Conservation (phyloP, 2,329 filamentous ascomycete genomes). For the Chrysoporthe austroafricana region DNA sequence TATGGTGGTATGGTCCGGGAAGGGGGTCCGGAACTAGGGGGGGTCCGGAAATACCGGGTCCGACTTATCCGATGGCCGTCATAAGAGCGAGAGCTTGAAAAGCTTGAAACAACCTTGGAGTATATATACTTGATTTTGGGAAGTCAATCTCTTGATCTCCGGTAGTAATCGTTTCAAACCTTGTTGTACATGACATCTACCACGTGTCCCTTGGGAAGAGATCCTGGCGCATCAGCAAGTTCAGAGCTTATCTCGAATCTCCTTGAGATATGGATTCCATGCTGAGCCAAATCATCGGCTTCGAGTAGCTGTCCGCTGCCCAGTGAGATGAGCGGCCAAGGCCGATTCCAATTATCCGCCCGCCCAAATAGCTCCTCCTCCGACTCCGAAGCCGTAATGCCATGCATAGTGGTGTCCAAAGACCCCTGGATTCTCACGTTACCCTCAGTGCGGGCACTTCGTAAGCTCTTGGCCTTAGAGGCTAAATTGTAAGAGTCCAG, state of each 20-base stretch:
- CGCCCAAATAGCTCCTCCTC: not conserved
- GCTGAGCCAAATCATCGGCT: not conserved
- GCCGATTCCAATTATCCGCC: not conserved
- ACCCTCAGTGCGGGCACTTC: not conserved
- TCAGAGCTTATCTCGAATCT: not conserved
- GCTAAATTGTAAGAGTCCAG: not conserved
- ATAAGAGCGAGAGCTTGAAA: not conserved
- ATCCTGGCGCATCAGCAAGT: not conserved
- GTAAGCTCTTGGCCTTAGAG: not conserved
- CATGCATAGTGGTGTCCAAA: not conserved
- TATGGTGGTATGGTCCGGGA: no score
- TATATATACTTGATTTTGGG: not conserved
- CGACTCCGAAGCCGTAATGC: not conserved
- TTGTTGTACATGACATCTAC: not conserved
- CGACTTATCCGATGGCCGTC: no score
- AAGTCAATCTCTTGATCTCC: not conserved
- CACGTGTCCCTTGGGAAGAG: not conserved
- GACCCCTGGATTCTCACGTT: not conserved
- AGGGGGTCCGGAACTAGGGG: no score
- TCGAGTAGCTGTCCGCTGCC: not conserved
- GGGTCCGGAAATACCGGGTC: no score
- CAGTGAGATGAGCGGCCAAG: not conserved
- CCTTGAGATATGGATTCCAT: not conserved
- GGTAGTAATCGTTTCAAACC: not conserved
- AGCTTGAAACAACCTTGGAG: not conserved